Evolutionary conservation across 164 flowering plant species (phyloP).

Genomic region (Vitis rupestris): DNA sequence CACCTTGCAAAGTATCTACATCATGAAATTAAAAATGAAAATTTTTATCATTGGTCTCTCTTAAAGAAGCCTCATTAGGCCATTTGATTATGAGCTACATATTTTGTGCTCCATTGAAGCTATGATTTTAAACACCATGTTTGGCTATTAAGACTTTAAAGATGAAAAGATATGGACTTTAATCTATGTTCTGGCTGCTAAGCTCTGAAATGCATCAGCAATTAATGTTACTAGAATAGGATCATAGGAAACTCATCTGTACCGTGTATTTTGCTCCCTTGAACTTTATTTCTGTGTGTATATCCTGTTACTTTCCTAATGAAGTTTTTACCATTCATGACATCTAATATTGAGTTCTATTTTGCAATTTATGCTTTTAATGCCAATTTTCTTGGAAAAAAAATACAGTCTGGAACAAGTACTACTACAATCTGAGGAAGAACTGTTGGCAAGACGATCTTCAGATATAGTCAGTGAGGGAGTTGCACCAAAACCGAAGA

Average conservation of each 20-base stretch:
- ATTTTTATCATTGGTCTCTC: neutral
- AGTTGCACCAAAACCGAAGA: constrained; percentile 59
- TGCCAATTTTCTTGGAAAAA: neutral
- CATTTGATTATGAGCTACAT: neutral
- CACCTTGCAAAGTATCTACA: neutral
- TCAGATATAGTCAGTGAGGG: constrained; percentile 49
- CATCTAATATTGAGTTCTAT: no score
- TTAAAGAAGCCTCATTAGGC: neutral
- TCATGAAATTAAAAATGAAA: no score
- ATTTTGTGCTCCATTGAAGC: neutral
- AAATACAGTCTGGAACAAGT: constrained; percentile 56
- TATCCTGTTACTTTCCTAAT: no score
- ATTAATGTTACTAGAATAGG: no score
- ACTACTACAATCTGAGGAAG: constrained; percentile 75
- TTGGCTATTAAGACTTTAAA: neutral
- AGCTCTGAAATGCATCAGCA: no score
- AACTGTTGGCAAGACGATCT: constrained; percentile 46
- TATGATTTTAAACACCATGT: neutral
- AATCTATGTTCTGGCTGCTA: no score
- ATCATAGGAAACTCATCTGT: no score
- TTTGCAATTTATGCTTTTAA: neutral
- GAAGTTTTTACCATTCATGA: no score
- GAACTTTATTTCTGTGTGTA: no score
- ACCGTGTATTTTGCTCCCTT: no score
- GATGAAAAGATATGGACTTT: neutral